phyloP scores from a whole-genome alignment of 2,329 filamentous ascomycete species.

The Samsoniella hepiali region DNA sequence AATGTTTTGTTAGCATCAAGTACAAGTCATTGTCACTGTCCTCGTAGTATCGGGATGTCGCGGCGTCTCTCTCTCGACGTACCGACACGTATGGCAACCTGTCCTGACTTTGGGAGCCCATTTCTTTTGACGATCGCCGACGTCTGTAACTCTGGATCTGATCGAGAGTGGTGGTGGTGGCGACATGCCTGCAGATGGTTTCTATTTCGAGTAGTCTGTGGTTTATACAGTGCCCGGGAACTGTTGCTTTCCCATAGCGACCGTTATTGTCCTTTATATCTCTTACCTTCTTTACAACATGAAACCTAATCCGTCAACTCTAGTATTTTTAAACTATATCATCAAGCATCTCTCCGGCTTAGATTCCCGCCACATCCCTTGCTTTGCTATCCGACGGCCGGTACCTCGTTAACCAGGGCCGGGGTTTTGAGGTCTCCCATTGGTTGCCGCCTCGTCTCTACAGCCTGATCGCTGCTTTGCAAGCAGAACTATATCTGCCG shows the following conservation, averaged over 20 bases:
- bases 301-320: neutral
- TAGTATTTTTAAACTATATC: neutral
- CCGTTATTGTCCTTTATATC: neutral
- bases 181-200: neutral
- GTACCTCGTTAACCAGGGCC: neutral
- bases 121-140: neutral
- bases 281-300: neutral
- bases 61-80: neutral
- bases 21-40: too few species aligned
- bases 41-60: too few species aligned
- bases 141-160: neutral
- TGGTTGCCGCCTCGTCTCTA: neutral
- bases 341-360: neutral
- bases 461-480: neutral
- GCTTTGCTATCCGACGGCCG: neutral
- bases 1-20: neutral
- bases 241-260: neutral
- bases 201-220: too few species aligned
- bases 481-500: neutral
- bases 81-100: constrained; percentile 23
- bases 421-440: neutral
- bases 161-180: neutral
- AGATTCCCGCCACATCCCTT: neutral
- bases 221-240: too few species aligned
- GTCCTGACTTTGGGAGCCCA: constrained; percentile 22